Base-by-base conservation (phyloP, 192 early-diverging fungal genomes). In the Coemansia sp. region DNA sequence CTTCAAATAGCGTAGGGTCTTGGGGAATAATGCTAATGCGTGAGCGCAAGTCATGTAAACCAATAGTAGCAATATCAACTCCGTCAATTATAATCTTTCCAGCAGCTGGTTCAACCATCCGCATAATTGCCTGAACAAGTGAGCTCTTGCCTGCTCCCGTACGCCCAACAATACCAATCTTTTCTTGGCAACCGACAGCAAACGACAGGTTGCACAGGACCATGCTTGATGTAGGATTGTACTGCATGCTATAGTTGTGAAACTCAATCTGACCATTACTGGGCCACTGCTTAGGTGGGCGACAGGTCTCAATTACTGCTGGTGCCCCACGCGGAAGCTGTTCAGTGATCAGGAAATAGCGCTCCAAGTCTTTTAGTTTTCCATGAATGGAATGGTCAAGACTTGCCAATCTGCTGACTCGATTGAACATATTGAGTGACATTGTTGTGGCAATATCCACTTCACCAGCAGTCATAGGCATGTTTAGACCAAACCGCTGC, bases 141-240 rank as follows among this genome's bases (percentile, higher is more conserved):
- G 83, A 85, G 31, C 69, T 74, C 57, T 90, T 91, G 8, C 89
- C 88, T 1, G 90, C 89, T 9, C 92, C 92, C 0, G 92, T 93
- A 3, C 94, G 82, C 18, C 94, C 94, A 21, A 96, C 92, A 10
- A 96, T 83, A 17, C 90, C 93, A 63, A 93, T 79, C 56, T 87
- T 91, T 23, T 89, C 87, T 1, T 81, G 83, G 0, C 75, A 68
- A 20, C 73, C 81, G 48, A 92, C 73, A 8, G 70, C 44, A 42
- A 90, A 59, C 4, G 75, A 76, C 25, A 94, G 57, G 34, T 86
- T 44, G 11, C 51, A 23, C 1, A 73, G 66, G 4, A 58, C 63
- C 51, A 49, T 12, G 7, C 60, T 44, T 1, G 37, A 17, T 4
- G 26, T 58, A 1, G 26, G 11, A 0, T 9, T 23, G 42, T 72